These are phyloP conservation scores for Dichomitus squalens DNA, from an alignment of 1,284 basidiomycete genomes.

Conservation along the genomic window DNA sequence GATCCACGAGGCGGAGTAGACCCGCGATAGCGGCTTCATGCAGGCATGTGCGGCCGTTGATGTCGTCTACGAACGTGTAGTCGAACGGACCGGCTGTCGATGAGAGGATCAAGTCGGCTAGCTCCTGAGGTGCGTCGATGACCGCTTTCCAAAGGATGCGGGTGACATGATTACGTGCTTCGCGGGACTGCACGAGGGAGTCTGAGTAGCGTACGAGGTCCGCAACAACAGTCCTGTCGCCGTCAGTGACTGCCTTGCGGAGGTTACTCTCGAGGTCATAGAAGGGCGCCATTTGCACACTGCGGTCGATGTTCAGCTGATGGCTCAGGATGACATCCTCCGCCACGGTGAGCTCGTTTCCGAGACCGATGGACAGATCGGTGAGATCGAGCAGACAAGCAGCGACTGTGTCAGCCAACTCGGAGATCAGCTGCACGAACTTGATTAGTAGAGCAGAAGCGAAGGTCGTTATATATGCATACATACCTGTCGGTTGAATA, in stretches of 20 bases:
- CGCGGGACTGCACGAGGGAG: constrained; percentile 59
- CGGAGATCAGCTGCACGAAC: constrained; percentile 80
- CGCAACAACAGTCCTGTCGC: constrained; percentile 61
- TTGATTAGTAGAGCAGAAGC: neutral
- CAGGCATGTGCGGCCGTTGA: constrained; percentile 95
- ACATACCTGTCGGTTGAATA: constrained; percentile 91
- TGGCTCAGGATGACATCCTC: constrained; percentile 64
- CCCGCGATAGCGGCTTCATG: constrained; percentile 94
- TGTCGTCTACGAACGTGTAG: constrained; percentile 93
- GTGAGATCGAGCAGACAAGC: constrained; percentile 93
- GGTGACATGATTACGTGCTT: constrained; percentile 68
- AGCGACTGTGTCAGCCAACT: constrained; percentile 93
- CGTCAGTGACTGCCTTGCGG: constrained; percentile 69
- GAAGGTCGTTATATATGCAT: neutral
- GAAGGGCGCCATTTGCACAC: constrained; percentile 69
- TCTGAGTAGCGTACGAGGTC: constrained; percentile 78
- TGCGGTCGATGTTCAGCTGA: constrained; percentile 68
- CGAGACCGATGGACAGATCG: constrained; percentile 76
- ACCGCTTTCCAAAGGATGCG: constrained; percentile 92
- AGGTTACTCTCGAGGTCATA: constrained; percentile 88
- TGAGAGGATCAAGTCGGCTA: constrained; percentile 75
- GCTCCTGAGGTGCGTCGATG: constrained; percentile 73
- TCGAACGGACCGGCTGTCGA: constrained; percentile 78
- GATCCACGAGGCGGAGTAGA: constrained; percentile 74
- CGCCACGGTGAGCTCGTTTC: constrained; percentile 60